A percentile compares a stretch with the other conserved stretches of the same genome.
Evolutionary conservation across 768 basidiomycete species (phyloP).

Genomic region (Suillus subluteus): DNA sequence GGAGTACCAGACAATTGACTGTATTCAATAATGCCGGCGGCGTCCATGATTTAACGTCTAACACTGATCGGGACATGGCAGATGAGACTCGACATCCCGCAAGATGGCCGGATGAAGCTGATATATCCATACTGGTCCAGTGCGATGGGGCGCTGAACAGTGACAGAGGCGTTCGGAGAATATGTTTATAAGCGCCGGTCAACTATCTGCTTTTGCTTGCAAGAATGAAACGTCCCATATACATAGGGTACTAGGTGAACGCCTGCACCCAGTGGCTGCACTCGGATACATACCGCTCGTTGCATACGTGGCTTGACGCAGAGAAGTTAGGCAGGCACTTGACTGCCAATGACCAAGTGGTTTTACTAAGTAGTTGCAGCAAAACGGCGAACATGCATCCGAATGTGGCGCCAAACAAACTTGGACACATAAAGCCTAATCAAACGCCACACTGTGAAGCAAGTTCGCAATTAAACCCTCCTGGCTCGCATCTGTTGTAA

Average conservation of each 20-base stretch:
- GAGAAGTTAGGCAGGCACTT: background rate
- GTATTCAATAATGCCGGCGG: constrained; percentile 2
- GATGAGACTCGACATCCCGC: background rate
- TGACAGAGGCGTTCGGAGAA: background rate
- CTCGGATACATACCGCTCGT: background rate
- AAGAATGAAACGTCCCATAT: background rate
- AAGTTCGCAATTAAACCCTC: background rate
- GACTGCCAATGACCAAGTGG: background rate
- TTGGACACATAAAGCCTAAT: background rate
- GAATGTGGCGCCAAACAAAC: constrained; percentile 3
- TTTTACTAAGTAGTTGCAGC: background rate
- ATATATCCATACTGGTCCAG: constrained; percentile 3
- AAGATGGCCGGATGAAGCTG: background rate
- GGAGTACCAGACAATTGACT: background rate
- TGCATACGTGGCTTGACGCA: background rate
- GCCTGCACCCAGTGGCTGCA: background rate
- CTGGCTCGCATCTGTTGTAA: background rate
- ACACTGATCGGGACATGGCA: background rate
- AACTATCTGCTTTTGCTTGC: background rate
- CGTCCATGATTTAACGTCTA: background rate
- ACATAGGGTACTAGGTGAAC: background rate
- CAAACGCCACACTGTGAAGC: background rate
- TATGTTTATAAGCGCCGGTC: background rate
- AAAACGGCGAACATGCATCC: background rate
- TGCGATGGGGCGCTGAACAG: background rate